A percentile compares a stretch with the other conserved stretches of the same genome.
These are phyloP conservation scores for Hypoxylon trugodes DNA, from an alignment of 495 filamentous ascomycete species.

Conservation along the genomic window DNA sequence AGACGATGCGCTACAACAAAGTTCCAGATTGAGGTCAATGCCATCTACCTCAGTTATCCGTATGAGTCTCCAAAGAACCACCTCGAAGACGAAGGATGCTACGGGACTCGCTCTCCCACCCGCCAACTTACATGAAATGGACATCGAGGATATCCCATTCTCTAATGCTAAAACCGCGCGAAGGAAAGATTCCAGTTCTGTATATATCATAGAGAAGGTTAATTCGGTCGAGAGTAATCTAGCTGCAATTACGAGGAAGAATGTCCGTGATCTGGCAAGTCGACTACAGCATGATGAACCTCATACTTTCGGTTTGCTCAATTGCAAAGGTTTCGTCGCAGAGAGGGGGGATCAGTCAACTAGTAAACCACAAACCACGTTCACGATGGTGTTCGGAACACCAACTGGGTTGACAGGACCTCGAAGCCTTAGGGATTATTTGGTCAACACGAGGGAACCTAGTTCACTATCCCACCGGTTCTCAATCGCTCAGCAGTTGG, in stretches of 20 bases:
- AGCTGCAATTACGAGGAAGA: constrained; percentile 26
- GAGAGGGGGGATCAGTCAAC: background rate
- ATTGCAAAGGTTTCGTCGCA: constrained; percentile 53
- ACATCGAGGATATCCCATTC: constrained; percentile 33
- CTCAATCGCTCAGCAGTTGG: constrained; percentile 36
- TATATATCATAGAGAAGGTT: constrained; percentile 33
- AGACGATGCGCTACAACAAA: constrained; percentile 18
- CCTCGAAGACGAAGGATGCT: background rate
- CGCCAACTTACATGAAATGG: constrained; percentile 1
- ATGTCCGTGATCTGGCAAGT: constrained; percentile 53
- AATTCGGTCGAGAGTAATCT: constrained; percentile 26
- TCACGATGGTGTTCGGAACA: constrained; percentile 36
- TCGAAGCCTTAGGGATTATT: background rate
- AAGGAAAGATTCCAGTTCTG: background rate
- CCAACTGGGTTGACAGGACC: background rate
- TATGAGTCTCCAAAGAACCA: background rate
- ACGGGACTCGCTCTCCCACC: constrained; percentile 26
- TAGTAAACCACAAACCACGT: background rate
- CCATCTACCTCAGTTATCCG: background rate
- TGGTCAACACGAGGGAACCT: background rate
- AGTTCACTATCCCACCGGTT: background rate
- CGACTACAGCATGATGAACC: constrained; percentile 50
- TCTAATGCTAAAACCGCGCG: constrained; percentile 3
- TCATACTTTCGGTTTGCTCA: constrained; percentile 57
- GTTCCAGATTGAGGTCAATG: background rate